phyloP scores from a whole-genome alignment of 2,329 filamentous ascomycete genomes.

The Colletotrichum eleusines region DNA sequence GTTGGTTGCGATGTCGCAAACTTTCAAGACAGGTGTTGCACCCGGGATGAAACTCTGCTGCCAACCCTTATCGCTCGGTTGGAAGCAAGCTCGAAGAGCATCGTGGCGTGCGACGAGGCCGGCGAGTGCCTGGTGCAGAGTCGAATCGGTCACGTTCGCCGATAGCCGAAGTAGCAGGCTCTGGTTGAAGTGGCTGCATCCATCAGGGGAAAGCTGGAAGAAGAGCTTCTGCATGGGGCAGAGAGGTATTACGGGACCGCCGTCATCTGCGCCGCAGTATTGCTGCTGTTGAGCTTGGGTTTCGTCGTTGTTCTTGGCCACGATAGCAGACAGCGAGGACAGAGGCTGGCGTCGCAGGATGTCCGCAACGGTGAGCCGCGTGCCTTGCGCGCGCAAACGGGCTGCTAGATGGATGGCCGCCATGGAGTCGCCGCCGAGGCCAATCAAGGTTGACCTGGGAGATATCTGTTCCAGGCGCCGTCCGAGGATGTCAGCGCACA shows the following conservation, averaged over 20 bases:
- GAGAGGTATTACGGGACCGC: neutral
- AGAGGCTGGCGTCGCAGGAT: conserved; percentile 21
- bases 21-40: too few species aligned
- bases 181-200: conserved; percentile 1
- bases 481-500: neutral
- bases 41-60: neutral
- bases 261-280: too few species aligned
- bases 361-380: conserved; percentile 44
- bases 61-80: neutral
- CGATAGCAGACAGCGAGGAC: neutral
- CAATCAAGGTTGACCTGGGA: conserved; percentile 46
- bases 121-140: neutral
- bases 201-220: neutral
- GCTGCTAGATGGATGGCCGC: conserved; percentile 15
- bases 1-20: too few species aligned
- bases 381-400: conserved; percentile 32
- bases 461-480: neutral
- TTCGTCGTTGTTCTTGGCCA: neutral
- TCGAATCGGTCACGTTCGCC: too few species aligned
- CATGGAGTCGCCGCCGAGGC: conserved; percentile 49
- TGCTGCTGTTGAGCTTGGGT: neutral
- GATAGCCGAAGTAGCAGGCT: neutral
- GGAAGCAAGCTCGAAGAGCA: neutral
- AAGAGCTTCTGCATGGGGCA: neutral
- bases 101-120: neutral